Conservation (phyloP, 2,329 filamentous ascomycete genomes). For the Ciborinia camelliae region DNA sequence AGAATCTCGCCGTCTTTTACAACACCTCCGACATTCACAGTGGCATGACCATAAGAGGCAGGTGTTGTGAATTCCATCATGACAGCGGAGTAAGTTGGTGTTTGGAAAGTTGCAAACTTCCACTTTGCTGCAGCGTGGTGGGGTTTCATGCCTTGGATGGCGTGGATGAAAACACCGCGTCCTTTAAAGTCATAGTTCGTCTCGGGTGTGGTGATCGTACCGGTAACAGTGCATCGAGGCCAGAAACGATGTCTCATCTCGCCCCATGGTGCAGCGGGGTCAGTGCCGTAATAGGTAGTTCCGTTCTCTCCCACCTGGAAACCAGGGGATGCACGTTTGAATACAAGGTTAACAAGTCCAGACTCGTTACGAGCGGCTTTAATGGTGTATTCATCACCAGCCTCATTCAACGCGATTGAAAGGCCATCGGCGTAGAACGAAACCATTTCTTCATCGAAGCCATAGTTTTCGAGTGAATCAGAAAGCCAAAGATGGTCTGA, state of each 20-base stretch:
- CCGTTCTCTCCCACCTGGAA: constrained; percentile 84
- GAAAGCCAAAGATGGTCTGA: constrained; percentile 75
- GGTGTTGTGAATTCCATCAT: constrained; percentile 97
- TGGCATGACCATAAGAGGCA: constrained; percentile 81
- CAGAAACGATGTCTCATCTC: constrained; percentile 90
- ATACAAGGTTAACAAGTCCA: constrained; percentile 79
- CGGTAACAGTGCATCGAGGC: constrained; percentile 80
- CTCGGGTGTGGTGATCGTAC: constrained; percentile 77
- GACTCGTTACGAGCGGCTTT: constrained; percentile 82
- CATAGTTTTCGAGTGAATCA: constrained; percentile 71
- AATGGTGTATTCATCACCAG: constrained; percentile 78
- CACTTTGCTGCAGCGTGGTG: constrained; percentile 89
- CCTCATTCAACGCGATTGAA: constrained; percentile 79
- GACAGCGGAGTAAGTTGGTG: constrained; percentile 78
- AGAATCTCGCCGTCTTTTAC: constrained; percentile 78
- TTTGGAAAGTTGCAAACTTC: constrained; percentile 94
- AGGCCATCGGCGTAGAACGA: constrained; percentile 84
- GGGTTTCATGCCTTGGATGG: constrained; percentile 97
- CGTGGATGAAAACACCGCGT: constrained; percentile 74
- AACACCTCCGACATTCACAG: constrained; percentile 79
- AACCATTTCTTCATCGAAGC: constrained; percentile 79
- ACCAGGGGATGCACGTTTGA: constrained; percentile 72
- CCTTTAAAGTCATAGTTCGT: constrained; percentile 81
- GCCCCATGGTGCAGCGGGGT: constrained; percentile 86
- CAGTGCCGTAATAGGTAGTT: constrained; percentile 80